Base-by-base conservation (phyloP, 2,329 filamentous ascomycete species). In the Cryphonectria nitschkei region DNA sequence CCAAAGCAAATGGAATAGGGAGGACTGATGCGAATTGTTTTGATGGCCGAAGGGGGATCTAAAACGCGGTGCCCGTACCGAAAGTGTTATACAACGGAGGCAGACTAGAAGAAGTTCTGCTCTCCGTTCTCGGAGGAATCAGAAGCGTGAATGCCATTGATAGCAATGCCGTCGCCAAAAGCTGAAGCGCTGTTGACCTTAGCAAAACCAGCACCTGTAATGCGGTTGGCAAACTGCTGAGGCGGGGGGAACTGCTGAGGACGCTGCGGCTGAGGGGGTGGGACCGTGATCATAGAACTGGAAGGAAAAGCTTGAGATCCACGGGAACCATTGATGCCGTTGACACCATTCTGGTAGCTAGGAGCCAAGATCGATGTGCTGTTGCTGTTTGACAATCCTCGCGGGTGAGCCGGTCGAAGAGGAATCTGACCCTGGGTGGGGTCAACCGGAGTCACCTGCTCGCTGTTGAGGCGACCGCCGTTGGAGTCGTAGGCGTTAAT, bases 401-500 rank as follows among this genome's bases (percentile, higher is more conserved):
- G 85, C 74, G 76, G 76, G 74, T 84, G 82, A 65, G 76, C 72
- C 54, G 82, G 77, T 19, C 86, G 86, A 39, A 87, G 76, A 4
- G 85, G 79, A 54, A 88, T 83, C 78, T 90, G 88, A 19, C 86
- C 86, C 71, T 86, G 83, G 0, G 85, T 85, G 58, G 83, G 78
- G 72, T 90, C 87, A 19, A 85, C 80, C 1, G 87, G 85, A 22
- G 86, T 87, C 14, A 80, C 80, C 75, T 88, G 86, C 34, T 85
- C 85, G 67, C 83, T 87, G 70, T 81, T 80, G n/a, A 63, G 22
- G 41, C 67, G 67, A 62, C 43, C 22, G 71, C 80, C 84, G 74
- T 80, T 80, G 52, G 71, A 73, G 70, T 91, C 89, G 73, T 86
- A 86, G 37, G 87, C 84, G 74, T 89, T 84, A 70, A 99, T 92